Percentiles rank a stretch among this genome's conserved stretches.
phyloP scores from a whole-genome alignment of 2,329 filamentous ascomycete species.

The Metarhizium album region DNA sequence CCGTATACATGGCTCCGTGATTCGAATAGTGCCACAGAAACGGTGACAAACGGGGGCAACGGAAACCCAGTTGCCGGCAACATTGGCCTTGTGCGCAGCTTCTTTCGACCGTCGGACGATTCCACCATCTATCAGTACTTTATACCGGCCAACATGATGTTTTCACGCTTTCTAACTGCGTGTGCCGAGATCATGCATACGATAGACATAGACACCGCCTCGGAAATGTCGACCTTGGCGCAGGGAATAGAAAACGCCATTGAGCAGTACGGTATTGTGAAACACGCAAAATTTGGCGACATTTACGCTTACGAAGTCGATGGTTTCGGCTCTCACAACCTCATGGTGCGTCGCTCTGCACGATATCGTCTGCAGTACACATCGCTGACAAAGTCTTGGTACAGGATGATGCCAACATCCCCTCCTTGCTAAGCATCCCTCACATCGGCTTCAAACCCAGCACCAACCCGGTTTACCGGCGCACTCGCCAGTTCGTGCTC shows the following conservation, averaged over 20 bases:
- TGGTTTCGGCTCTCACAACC: slow-evolving; percentile 48
- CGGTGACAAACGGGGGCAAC: slow-evolving; percentile 62
- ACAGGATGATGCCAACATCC: slow-evolving; percentile 51
- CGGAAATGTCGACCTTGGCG: slow-evolving; percentile 48
- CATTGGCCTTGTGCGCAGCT: slow-evolving; percentile 76
- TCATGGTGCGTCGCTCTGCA: slow-evolving; percentile 35
- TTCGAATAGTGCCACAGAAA: slow-evolving; percentile 69
- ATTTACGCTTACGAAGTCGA: slow-evolving; percentile 64
- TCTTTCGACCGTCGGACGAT: slow-evolving; percentile 87
- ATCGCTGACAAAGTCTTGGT: slow-evolving; percentile 1
- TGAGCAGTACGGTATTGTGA: slow-evolving; percentile 56
- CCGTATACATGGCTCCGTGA: slow-evolving; percentile 69
- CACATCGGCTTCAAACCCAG: slow-evolving; percentile 47
- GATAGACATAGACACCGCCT: slow-evolving; percentile 39
- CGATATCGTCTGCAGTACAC: too few species aligned
- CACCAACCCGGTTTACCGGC: slow-evolving; percentile 55
- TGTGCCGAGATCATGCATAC: slow-evolving; percentile 34
- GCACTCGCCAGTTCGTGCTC: slow-evolving; percentile 67
- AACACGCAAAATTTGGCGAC: slow-evolving; percentile 48
- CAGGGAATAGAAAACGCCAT: slow-evolving; percentile 51
- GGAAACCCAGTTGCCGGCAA: slow-evolving; percentile 70
- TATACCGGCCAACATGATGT: slow-evolving; percentile 85
- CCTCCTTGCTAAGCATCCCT: slow-evolving; percentile 48
- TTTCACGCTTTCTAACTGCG: slow-evolving; percentile 49
- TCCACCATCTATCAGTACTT: slow-evolving; percentile 77